Percentiles rank a stretch among this genome's conserved stretches.
phyloP scores from a whole-genome alignment of 768 basidiomycete species.

The Lanmaoa rubissima region DNA sequence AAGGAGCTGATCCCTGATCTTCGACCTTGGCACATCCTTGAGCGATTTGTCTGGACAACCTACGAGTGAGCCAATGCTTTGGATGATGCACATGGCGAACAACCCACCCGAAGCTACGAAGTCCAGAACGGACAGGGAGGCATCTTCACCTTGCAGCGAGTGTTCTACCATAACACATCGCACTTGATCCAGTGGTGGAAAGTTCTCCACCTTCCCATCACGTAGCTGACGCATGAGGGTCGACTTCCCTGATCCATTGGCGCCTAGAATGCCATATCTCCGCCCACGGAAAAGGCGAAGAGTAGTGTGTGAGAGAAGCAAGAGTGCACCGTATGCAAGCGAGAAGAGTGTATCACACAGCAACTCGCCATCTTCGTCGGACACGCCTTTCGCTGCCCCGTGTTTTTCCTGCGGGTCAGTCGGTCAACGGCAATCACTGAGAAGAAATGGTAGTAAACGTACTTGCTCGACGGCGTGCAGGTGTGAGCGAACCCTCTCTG shows the following conservation, averaged over 20 bases:
- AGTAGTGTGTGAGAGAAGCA: slow-evolving; percentile 91
- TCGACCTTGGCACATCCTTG: slow-evolving; percentile 54
- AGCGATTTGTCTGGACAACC: slow-evolving; percentile 62
- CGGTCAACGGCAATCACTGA: slow-evolving; percentile 7
- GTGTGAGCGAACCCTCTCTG: slow-evolving; percentile 64
- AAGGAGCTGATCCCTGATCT: slow-evolving; percentile 74
- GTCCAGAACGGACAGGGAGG: slow-evolving; percentile 76
- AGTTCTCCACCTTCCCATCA: slow-evolving; percentile 95
- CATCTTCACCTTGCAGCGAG: slow-evolving; percentile 91
- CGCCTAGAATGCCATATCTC: slow-evolving; percentile 92
- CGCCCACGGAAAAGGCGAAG: slow-evolving; percentile 86
- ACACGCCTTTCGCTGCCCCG: slow-evolving; percentile 39
- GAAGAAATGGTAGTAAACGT: slow-evolving; percentile 16
- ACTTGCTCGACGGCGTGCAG: slow-evolving; percentile 78
- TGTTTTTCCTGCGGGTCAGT: slow-evolving; percentile 53
- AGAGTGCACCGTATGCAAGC: slow-evolving; percentile 90
- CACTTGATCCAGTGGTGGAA: slow-evolving; percentile 84
- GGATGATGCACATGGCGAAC: slow-evolving; percentile 5
- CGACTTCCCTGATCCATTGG: slow-evolving; percentile 96
- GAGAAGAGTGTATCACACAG: slow-evolving; percentile 94
- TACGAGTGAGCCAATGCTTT: background rate
- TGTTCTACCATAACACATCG: slow-evolving; percentile 97
- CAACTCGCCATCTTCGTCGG: slow-evolving; percentile 75
- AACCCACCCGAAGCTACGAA: slow-evolving; percentile 81
- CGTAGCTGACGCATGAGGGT: slow-evolving; percentile 95